Evolutionary conservation across 148 eudicot species (phyloP).

Genomic region (Rhododendron molle): DNA sequence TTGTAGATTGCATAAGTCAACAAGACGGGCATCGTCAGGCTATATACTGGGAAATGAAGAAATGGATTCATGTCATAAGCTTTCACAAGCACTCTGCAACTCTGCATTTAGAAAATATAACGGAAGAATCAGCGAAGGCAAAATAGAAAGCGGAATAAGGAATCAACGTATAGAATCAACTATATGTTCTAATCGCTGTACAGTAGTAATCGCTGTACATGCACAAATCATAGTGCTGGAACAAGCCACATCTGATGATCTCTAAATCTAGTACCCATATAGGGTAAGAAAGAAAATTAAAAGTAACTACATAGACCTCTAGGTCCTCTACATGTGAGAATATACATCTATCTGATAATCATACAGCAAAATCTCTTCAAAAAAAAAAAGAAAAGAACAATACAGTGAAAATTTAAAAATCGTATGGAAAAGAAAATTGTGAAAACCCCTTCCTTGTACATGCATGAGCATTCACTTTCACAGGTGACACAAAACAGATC

Average conservation of each 20-base stretch:
- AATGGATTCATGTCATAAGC: constrained; percentile 89
- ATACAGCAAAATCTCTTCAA: neutral
- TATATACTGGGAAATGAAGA: constrained; percentile 68
- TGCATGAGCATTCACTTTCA: neutral
- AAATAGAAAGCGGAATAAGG: neutral
- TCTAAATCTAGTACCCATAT: neutral
- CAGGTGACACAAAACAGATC: neutral
- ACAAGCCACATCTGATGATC: neutral
- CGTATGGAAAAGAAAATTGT: neutral
- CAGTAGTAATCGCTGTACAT: neutral
- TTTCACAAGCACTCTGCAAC: constrained; percentile 57
- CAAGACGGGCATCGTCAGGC: constrained; percentile 60
- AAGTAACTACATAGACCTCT: neutral
- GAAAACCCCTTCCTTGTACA: neutral
- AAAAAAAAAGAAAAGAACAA: no score
- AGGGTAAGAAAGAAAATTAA: neutral
- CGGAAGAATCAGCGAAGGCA: neutral
- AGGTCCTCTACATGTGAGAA: neutral
- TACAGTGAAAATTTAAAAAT: neutral
- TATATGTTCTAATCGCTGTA: neutral
- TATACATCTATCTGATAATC: neutral
- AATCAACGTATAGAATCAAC: neutral
- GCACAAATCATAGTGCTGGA: neutral
- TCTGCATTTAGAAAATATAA: constrained; percentile 39
- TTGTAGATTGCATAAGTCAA: constrained; percentile 57